Percentiles rank a stretch among this genome's conserved stretches.
Conservation (phyloP, 2,329 filamentous ascomycete genomes). For the Shiraia sp. region DNA sequence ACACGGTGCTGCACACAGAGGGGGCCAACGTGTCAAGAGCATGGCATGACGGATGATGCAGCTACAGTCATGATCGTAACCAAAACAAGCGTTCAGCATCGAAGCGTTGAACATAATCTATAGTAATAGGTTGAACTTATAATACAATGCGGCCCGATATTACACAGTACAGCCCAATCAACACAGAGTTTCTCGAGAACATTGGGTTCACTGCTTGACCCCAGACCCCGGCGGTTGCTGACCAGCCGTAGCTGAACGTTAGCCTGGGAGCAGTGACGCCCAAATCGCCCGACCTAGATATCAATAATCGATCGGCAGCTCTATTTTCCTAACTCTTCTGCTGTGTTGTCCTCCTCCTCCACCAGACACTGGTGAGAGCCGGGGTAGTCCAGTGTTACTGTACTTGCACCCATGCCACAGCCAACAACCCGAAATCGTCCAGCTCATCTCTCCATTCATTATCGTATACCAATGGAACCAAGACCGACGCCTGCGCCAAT, state of each 20-base stretch:
- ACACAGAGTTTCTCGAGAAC: constrained; percentile 5
- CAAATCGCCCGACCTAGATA: constrained; percentile 1
- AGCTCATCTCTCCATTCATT: constrained; percentile 27
- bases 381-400: too few species aligned
- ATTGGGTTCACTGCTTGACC: constrained; percentile 2
- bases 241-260: constrained; percentile 3
- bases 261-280: too few species aligned
- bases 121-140: constrained; percentile 20
- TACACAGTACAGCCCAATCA: constrained; percentile 21
- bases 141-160: constrained; percentile 29
- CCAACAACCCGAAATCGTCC: constrained; percentile 15
- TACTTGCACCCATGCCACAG: constrained; percentile 23
- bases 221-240: background rate
- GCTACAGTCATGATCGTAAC: too few species aligned
- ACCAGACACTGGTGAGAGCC: constrained; percentile 11
- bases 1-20: constrained; percentile 8
- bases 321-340: constrained; percentile 8
- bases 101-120: constrained; percentile 19
- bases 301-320: constrained; percentile 10
- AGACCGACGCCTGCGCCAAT: constrained; percentile 39
- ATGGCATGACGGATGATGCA: too few species aligned
- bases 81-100: too few species aligned
- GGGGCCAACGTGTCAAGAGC: too few species aligned
- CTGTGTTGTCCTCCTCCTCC: constrained; percentile 18
- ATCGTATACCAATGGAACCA: constrained; percentile 24